These are phyloP conservation scores for Lipomyces starkeyi DNA, from an alignment of 805 yeast genomes.

Conservation along the genomic window DNA sequence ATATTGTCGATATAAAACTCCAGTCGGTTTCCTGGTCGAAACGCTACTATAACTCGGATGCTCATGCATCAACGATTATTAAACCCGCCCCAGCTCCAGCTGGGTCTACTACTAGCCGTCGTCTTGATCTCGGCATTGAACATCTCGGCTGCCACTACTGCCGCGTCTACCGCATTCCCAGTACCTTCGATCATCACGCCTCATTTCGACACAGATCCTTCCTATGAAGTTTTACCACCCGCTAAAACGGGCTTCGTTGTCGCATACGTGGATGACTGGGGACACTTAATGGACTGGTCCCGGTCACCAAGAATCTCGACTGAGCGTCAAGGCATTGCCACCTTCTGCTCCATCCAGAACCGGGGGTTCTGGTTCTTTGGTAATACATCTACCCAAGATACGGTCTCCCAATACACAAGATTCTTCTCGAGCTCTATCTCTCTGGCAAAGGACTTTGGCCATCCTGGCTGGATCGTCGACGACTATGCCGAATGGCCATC, in stretches of 20 bases:
- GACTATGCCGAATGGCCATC: conserved; percentile 8
- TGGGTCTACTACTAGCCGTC: background rate
- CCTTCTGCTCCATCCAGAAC: conserved; percentile 27
- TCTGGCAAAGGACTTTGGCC: conserved; percentile 13
- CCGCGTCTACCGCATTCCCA: conserved; percentile 4
- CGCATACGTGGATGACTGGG: background rate
- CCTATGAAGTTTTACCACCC: background rate
- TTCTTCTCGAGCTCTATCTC: conserved; percentile 15
- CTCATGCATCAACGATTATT: too few species aligned
- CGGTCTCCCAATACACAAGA: background rate
- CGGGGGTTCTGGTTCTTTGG: conserved; percentile 34
- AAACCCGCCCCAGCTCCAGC: background rate
- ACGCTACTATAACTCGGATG: too few species aligned
- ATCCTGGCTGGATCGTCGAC: conserved; percentile 25
- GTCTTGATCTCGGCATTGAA: background rate
- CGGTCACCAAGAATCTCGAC: conserved; percentile 18
- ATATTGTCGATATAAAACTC: too few species aligned
- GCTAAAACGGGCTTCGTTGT: background rate
- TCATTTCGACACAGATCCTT: background rate
- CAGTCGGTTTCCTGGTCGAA: too few species aligned
- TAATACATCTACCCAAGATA: conserved; percentile 17
- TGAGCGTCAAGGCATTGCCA: conserved; percentile 24
- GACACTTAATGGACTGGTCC: background rate
- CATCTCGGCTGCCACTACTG: background rate
- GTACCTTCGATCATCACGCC: background rate